Evolutionary conservation across 176 grass and related monocot genomes (phyloP), one percentile per base, ranked within the genome.

Genomic region (Oryza meridionalis): DNA sequence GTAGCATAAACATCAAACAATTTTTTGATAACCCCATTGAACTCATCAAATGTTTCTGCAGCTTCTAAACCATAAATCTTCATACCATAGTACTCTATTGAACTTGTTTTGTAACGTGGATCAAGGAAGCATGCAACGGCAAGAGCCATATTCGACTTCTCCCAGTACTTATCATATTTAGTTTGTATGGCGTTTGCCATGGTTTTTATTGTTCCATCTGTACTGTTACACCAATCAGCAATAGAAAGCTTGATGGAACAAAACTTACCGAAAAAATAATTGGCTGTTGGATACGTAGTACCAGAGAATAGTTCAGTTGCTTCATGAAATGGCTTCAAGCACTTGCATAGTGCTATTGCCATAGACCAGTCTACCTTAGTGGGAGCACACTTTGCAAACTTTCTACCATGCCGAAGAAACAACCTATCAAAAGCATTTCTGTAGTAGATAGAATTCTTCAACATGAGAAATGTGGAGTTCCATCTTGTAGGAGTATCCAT

Each of bases 401-500:
- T 53, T 17, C 5, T 17, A 16, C 49, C 49, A 53, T 17, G 49
- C 1, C 15, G 15, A 53, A 53, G 49, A 53, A 53, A 53, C 5
- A 76, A 49, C 73, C 73, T 76, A 21, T 59, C 3, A 5, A 33
- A 55, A 75, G 27, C 15, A 12, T 4, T 10, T 19, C 1, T 75
- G 2, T 55, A 75, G 8, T 76, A 59, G 2, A 76, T 76, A 58
- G 29, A 50, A 58, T 59, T 29, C 13, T 10, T 59, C 29, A 76
- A 37, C 73, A 76, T 76, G 2, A 11, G 8, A 76, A 58, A 76
- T 11, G 73, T 59, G 4, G 73, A 76, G 16, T 59, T 76, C 29
- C 73, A 59, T 11, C 49, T 58, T 37, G 49, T 76, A 59, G 8
- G 47, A 35, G 35, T 47, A 59, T 76, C 29, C 8, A 76, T 4